phyloP scores from a whole-genome alignment of 176 grass and related monocot genomes.

The Sorghum bicolor region DNA sequence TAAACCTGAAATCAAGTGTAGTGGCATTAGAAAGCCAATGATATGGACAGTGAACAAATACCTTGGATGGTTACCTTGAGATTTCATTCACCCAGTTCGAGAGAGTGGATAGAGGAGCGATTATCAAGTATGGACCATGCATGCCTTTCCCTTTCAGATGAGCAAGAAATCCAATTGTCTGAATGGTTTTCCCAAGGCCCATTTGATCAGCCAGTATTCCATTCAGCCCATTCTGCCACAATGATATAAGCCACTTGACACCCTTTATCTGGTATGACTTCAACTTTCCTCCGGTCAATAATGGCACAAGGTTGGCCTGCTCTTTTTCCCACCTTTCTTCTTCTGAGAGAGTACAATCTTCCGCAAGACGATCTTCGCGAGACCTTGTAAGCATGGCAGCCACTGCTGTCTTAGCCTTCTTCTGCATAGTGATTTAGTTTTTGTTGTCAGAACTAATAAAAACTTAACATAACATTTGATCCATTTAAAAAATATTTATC shows the following conservation, averaged over 20 bases:
- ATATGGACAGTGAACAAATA: not conserved
- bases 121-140: constrained; percentile 87
- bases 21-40: constrained; percentile 16
- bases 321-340: constrained; percentile 69
- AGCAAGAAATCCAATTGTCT: constrained; percentile 95
- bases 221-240: constrained; percentile 96
- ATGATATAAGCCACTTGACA: constrained; percentile 95
- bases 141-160: constrained; percentile 91
- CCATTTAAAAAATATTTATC: not conserved
- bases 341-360: constrained; percentile 72
- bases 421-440: constrained; percentile 43
- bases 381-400: constrained; percentile 83
- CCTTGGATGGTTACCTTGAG: constrained; percentile 48
- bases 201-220: constrained; percentile 97
- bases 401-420: constrained; percentile 86
- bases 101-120: constrained; percentile 94
- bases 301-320: constrained; percentile 74
- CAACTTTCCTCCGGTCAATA: constrained; percentile 88
- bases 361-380: constrained; percentile 41
- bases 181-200: constrained; percentile 98
- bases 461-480: not conserved
- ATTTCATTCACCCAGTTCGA: constrained; percentile 95
- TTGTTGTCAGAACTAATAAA: constrained; percentile 3
- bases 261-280: constrained; percentile 98
- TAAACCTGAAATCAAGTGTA: constrained; percentile 66